These are phyloP conservation scores for Leptographium wingfieldii DNA, from an alignment of 2,329 filamentous ascomycete genomes.

Conservation along the genomic window DNA sequence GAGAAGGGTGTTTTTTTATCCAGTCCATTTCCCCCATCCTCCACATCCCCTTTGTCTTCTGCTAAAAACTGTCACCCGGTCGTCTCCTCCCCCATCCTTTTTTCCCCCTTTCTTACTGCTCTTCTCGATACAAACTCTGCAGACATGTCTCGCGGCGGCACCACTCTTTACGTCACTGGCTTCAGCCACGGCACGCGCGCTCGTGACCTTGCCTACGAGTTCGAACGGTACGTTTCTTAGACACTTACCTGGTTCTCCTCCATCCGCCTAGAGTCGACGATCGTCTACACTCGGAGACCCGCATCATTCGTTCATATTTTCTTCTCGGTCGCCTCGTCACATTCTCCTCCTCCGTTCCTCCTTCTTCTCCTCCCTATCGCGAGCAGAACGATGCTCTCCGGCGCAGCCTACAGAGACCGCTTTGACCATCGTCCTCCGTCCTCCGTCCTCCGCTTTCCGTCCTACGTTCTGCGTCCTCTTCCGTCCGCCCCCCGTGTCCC, in stretches of 20 bases:
- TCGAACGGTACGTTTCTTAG: conserved; percentile 84
- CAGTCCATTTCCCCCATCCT: neutral
- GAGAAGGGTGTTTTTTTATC: neutral
- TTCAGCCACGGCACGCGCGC: conserved; percentile 98
- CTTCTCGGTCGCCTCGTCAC: conserved; percentile 4
- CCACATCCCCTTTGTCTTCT: neutral
- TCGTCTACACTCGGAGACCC: neutral
- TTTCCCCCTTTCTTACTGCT: neutral
- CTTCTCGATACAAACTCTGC: conserved; percentile 7
- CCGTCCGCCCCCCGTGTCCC: conserved; percentile 6
- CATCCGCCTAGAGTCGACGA: neutral
- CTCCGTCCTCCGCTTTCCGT: neutral
- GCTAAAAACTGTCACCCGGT: neutral
- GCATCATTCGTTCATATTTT: neutral
- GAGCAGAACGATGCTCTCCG: neutral
- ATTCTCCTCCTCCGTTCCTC: conserved; percentile 20
- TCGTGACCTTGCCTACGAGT: conserved; percentile 98
- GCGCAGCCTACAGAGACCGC: neutral
- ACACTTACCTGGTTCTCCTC: neutral
- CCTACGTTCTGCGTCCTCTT: neutral
- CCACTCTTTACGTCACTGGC: conserved; percentile 95
- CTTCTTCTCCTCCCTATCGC: conserved; percentile 15
- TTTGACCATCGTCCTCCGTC: neutral
- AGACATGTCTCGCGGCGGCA: conserved; percentile 87
- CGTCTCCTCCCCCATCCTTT: neutral